A percentile compares a stretch with the other conserved stretches of the same genome.
Conservation (phyloP, 768 basidiomycete species). For the Dictyophora rubrovolvata region DNA sequence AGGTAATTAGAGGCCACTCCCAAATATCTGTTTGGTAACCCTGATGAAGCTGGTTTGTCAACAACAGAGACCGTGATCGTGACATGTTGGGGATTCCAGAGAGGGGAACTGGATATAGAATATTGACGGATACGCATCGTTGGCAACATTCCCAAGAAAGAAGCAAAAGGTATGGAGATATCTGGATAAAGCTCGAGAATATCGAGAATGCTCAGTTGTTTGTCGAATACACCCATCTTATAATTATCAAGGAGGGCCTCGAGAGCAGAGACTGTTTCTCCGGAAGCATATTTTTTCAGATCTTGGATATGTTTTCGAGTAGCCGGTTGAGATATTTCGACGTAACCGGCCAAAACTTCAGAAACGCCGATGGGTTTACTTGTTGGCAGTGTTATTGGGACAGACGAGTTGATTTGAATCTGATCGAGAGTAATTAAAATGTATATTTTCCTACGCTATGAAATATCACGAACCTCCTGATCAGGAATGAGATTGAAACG, state of each 20-base stretch:
- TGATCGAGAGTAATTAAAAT: conserved; percentile 9
- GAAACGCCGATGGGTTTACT: conserved; percentile 27
- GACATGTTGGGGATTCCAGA: conserved; percentile 31
- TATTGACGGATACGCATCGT: conserved; percentile 41
- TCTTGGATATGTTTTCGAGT: conserved; percentile 31
- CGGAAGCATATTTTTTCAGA: conserved; percentile 21
- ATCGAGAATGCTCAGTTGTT: conserved; percentile 31
- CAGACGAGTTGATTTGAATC: conserved; percentile 28
- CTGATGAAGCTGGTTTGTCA: conserved; percentile 27
- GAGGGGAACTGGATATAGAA: conserved; percentile 40
- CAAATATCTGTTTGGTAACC: conserved; percentile 25
- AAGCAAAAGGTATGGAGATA: conserved; percentile 27
- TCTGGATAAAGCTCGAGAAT: conserved; percentile 30
- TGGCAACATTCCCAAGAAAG: conserved; percentile 33
- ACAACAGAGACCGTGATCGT: conserved; percentile 38
- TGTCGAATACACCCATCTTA: conserved; percentile 23
- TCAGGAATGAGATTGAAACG: conserved; percentile 29
- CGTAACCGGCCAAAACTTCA: conserved; percentile 32
- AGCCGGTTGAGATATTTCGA: conserved; percentile 39
- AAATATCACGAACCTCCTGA: conserved; percentile 23
- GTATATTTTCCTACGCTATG: not conserved
- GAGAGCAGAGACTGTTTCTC: conserved; percentile 20
- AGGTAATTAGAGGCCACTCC: conserved; percentile 40
- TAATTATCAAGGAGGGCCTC: conserved; percentile 23
- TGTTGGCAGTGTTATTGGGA: conserved; percentile 31